A percentile compares a stretch with the other conserved stretches of the same genome.
These are phyloP conservation scores for Starmerella ratchasimensis DNA, from an alignment of 805 yeast genomes.

Conservation along the genomic window DNA sequence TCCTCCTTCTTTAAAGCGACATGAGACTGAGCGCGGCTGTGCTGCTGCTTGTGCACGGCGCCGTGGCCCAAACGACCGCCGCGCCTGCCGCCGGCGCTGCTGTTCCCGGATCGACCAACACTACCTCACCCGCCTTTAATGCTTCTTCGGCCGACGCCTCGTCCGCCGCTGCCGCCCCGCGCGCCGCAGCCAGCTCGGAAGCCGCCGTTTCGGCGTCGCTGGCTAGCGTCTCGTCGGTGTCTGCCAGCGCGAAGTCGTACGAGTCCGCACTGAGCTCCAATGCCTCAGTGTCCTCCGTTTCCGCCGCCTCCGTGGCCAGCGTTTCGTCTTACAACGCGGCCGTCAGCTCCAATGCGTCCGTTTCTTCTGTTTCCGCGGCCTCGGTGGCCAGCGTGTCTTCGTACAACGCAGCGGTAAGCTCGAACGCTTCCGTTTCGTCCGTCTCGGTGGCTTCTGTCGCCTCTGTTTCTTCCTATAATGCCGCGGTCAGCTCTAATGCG, in stretches of 20 bases:
- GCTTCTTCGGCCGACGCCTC: background rate
- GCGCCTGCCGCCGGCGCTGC: too few relatives aligned
- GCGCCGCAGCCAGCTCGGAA: background rate
- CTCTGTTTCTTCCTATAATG: background rate
- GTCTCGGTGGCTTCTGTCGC: conserved; percentile 1
- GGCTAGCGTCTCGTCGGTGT: background rate
- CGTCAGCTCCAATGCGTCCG: background rate
- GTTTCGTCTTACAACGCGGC: background rate
- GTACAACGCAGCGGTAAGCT: background rate
- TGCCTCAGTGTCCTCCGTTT: background rate
- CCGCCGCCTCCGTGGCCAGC: too few relatives aligned
- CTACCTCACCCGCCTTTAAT: too few relatives aligned
- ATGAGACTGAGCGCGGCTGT: background rate
- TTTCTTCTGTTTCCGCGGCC: background rate
- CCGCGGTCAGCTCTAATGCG: conserved; percentile 1
- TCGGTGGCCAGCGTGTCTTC: conserved; percentile 1
- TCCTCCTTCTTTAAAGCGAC: too few relatives aligned
- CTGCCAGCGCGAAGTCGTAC: conserved; percentile 1
- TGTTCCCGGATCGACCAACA: too few relatives aligned
- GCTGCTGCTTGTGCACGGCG: background rate
- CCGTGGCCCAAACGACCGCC: too few relatives aligned
- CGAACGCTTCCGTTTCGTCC: background rate
- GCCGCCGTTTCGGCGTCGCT: background rate
- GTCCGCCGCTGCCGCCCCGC: background rate
- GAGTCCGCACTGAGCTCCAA: conserved; percentile 4